A percentile compares a stretch with the other conserved stretches of the same genome.
Evolutionary conservation across 306 rosid genomes (phyloP).

Genomic region (Acacia melanoxylon): DNA sequence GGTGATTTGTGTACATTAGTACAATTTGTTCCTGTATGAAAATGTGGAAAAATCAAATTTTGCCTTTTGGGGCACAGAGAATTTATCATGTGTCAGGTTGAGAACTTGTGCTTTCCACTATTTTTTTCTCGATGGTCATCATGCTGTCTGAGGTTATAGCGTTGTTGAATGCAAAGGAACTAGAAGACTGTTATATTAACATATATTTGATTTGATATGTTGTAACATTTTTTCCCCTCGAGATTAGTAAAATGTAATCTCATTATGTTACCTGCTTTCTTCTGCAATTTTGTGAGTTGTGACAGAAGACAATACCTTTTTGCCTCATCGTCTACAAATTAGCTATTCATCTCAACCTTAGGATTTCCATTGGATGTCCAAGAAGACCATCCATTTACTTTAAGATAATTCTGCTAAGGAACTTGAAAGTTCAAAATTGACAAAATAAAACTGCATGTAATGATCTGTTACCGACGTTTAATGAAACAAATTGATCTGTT

Average conservation of each 20-base stretch:
- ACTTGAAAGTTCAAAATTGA: background rate
- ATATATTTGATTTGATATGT: constrained; percentile 33
- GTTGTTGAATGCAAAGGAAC: constrained; percentile 26
- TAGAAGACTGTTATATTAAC: constrained; percentile 22
- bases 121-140: constrained; percentile 21
- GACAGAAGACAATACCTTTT: background rate
- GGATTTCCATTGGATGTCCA: no score
- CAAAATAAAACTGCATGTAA: background rate
- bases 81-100: constrained; percentile 28
- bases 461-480: background rate
- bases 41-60: constrained; percentile 50
- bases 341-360: background rate
- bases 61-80: constrained; percentile 40
- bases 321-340: background rate
- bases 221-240: constrained; percentile 32
- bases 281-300: background rate
- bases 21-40: constrained; percentile 39
- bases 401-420: background rate
- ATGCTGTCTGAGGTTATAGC: constrained; percentile 30
- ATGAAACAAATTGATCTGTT: background rate
- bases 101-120: constrained; percentile 31
- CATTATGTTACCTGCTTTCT: background rate
- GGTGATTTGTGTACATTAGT: constrained; percentile 53
- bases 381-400: background rate
- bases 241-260: constrained; percentile 16